Base-by-base conservation (phyloP, 768 basidiomycete genomes). In the Psilocybe subaeruginosa region DNA sequence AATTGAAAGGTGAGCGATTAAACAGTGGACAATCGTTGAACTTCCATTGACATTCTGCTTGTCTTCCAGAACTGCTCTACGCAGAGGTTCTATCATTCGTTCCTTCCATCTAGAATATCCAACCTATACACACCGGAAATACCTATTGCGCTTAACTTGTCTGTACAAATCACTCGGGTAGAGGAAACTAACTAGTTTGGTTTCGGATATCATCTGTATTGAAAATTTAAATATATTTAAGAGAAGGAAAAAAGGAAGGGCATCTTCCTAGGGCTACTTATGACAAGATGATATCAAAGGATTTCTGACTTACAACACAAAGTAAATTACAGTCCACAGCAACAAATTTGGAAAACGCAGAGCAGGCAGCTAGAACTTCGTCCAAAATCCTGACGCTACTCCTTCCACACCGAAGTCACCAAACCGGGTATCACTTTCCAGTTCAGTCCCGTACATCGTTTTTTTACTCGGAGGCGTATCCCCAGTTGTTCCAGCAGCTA, bases 401-500 rank as follows among this genome's bases (percentile, higher is more conserved):
- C 91, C 88, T 68, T 91, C 88, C 27, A 91, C 79, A 41, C 91
- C 91, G 70, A 92, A 93, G 74, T 93, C 91, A 4, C 91, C 91
- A 69, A 93, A 93, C 54, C 91, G 84, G n/a, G 88, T 88, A 69
- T 93, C 91, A 33, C 78, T 78, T n/a, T 91, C 91, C 46, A 92
- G 74, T 73, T 93, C 91, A 0, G 91, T 93, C 7, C 91, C 91
- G 71, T 92, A 93, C 87, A 93, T 90, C 4, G 91, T 93, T 61
- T 86, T 83, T 69, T 83, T 85, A 64, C 82, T 79, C 3, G 80
- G 78, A 27, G 78, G 78, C 14, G 51, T 58, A 16, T 68, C 66
- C 14, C 30, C 56, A 8, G 60, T 53, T 30, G 55, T 47, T 6
- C 60, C 45, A 55, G 67, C 30, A 23, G 54, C 62, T 17, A 61